phyloP scores from a whole-genome alignment of 192 early-diverging fungal species.

The Backusella macrospora region DNA sequence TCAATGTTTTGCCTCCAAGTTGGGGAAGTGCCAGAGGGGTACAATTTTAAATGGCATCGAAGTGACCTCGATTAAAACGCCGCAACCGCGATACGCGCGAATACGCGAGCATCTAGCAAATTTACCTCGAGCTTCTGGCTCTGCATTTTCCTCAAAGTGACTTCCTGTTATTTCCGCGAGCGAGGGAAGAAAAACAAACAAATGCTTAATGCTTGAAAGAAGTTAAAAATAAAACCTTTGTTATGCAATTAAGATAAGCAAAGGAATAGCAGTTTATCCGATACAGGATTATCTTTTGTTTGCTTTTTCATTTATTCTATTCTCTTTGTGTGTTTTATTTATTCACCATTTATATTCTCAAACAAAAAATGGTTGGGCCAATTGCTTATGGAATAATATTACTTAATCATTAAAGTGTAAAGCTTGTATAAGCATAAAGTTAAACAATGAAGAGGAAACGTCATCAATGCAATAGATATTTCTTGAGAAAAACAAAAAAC shows the following conservation, averaged over 20 bases:
- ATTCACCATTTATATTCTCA: neutral
- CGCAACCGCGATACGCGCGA: too few species aligned
- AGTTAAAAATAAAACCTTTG: neutral
- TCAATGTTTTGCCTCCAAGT: neutral
- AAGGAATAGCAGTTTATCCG: neutral
- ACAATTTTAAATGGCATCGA: neutral
- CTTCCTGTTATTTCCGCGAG: neutral
- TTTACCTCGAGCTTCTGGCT: neutral
- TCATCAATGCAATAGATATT: neutral
- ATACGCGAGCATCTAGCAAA: neutral
- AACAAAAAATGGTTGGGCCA: neutral
- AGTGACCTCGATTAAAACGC: neutral
- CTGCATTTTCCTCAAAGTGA: neutral
- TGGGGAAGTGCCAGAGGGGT: too few species aligned
- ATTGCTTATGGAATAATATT: slow-evolving; percentile 12
- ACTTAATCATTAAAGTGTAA: neutral
- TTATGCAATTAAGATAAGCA: neutral
- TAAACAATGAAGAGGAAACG: neutral
- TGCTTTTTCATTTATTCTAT: neutral
- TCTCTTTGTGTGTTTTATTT: neutral
- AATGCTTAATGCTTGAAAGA: neutral
- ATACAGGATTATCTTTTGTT: neutral
- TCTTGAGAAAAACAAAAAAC: slow-evolving; percentile 9
- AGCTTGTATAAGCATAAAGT: neutral
- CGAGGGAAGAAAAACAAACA: neutral